Evolutionary conservation across 129 eudicot species (phyloP).

Genomic region (Flaveria brownii): DNA sequence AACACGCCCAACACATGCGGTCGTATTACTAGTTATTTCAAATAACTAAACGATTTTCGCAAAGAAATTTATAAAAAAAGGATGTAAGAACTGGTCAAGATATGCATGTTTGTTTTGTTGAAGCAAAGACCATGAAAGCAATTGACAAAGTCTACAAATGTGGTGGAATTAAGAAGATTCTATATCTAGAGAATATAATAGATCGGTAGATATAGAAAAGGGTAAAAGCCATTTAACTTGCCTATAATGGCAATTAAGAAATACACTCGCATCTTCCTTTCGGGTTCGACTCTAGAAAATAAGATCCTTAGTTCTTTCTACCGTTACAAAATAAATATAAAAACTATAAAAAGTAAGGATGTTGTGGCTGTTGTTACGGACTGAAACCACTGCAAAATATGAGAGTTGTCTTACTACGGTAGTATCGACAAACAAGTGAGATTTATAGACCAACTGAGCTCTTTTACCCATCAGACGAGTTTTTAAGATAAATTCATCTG

Average conservation of each 20-base stretch:
- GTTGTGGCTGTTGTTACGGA: too few relatives aligned
- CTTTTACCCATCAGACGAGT: too few relatives aligned
- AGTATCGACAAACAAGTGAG: too few relatives aligned
- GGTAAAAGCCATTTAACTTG: neutral
- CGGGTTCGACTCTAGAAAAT: too few relatives aligned
- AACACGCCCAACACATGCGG: too few relatives aligned
- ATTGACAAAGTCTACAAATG: neutral
- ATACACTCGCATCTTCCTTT: neutral
- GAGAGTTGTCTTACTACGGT: too few relatives aligned
- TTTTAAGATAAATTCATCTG: too few relatives aligned
- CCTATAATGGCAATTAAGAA: neutral
- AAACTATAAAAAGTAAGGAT: too few relatives aligned
- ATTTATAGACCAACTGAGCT: too few relatives aligned
- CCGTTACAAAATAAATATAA: too few relatives aligned
- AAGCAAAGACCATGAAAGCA: neutral
- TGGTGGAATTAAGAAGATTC: neutral
- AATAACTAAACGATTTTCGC: neutral
- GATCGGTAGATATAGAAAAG: neutral
- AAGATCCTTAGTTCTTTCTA: too few relatives aligned
- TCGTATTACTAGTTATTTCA: neutral
- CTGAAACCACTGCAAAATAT: too few relatives aligned
- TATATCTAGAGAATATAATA: neutral
- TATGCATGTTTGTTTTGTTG: neutral
- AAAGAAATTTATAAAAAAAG: neutral
- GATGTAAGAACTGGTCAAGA: neutral